Percentiles rank a stretch among this genome's conserved stretches.
Evolutionary conservation across 495 filamentous ascomycete species (phyloP).

Genomic region (Durotheca rogersii): DNA sequence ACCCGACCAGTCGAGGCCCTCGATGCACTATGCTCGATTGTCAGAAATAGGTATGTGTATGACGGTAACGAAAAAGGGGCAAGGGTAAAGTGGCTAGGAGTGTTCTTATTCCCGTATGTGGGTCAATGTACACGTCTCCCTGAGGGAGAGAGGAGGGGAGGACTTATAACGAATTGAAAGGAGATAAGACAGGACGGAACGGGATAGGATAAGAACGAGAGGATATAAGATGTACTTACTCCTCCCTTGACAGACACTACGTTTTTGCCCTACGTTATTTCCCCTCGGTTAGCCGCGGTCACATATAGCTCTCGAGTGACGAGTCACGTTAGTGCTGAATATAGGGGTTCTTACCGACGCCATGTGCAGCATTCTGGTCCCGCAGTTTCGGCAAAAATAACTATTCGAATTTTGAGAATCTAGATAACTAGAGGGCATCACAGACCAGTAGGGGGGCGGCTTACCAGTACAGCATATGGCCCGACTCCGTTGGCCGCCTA

Average conservation of each 20-base stretch:
- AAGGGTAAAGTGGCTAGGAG: too few relatives aligned
- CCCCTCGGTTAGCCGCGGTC: too few relatives aligned
- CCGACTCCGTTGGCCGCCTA: slow-evolving; percentile 43
- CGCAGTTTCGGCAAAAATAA: slow-evolving; percentile 62
- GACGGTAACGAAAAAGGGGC: too few relatives aligned
- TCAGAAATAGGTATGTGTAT: background rate
- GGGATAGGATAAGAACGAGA: background rate
- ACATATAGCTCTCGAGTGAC: too few relatives aligned
- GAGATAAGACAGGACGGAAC: background rate
- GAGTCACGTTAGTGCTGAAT: too few relatives aligned
- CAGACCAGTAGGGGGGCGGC: too few relatives aligned
- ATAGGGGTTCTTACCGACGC: slow-evolving; percentile 48
- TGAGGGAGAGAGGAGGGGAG: background rate
- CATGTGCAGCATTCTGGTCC: slow-evolving; percentile 57
- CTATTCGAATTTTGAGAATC: slow-evolving; percentile 33
- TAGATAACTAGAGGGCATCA: too few relatives aligned
- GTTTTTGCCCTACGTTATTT: slow-evolving; percentile 47
- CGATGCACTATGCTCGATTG: slow-evolving; percentile 47
- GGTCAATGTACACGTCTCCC: background rate
- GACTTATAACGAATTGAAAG: background rate
- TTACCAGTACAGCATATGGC: slow-evolving; percentile 51
- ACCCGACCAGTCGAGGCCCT: slow-evolving; percentile 55
- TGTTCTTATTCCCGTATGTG: too few relatives aligned
- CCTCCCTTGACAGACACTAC: slow-evolving; percentile 62
- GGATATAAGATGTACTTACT: slow-evolving; percentile 10